A percentile compares a stretch with the other conserved stretches of the same genome.
Conservation (phyloP, 768 basidiomycete species). For the Boletus eberwhitei region DNA sequence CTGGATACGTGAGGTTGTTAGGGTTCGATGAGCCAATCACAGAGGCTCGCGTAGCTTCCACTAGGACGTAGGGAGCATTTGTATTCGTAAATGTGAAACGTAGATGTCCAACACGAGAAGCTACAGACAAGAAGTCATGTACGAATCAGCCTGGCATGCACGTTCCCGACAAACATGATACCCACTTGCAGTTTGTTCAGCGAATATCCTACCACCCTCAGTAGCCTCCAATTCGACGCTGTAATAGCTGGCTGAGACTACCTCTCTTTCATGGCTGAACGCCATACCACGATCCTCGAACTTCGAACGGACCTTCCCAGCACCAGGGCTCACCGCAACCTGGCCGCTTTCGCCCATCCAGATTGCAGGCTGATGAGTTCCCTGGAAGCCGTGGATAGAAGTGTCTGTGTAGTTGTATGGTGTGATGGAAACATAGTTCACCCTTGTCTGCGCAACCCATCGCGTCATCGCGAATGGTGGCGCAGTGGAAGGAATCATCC, state of each 20-base stretch:
- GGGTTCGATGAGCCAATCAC: conserved; percentile 53
- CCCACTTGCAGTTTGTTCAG: conserved; percentile 64
- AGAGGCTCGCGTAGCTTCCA: conserved; percentile 65
- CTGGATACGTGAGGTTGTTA: conserved; percentile 48
- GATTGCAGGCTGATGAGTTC: conserved; percentile 80
- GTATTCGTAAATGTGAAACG: conserved; percentile 60
- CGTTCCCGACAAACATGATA: conserved; percentile 1
- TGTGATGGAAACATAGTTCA: conserved; percentile 71
- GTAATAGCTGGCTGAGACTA: conserved; percentile 53
- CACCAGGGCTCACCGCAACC: conserved; percentile 58
- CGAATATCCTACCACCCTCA: conserved; percentile 47
- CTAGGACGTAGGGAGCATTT: conserved; percentile 51
- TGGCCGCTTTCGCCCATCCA: conserved; percentile 85
- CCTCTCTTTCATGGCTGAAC: conserved; percentile 52
- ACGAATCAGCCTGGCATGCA: background rate
- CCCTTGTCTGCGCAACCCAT: conserved; percentile 78
- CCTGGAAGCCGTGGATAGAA: conserved; percentile 70
- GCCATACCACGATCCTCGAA: conserved; percentile 60
- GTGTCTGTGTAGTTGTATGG: conserved; percentile 66
- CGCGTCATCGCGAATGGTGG: conserved; percentile 86
- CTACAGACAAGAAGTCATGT: conserved; percentile 31
- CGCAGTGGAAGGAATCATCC: conserved; percentile 74
- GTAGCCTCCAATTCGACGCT: conserved; percentile 53
- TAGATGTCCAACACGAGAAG: conserved; percentile 73
- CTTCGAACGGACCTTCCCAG: conserved; percentile 43